Evolutionary conservation across 148 eudicot species (phyloP).

Genomic region (Silene uniflora): DNA sequence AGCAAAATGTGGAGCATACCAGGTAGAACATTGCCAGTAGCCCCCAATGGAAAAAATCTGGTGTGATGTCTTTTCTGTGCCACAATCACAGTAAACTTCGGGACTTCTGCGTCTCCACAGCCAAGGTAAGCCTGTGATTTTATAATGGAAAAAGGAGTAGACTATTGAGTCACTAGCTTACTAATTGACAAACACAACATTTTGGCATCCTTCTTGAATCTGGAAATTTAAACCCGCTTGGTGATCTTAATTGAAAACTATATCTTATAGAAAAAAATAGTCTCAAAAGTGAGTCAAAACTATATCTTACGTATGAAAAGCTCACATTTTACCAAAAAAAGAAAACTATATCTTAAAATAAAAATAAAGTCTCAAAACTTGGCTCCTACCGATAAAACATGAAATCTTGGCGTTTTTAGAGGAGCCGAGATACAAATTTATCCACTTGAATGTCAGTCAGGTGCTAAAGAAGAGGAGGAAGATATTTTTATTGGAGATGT

Average conservation of each 20-base stretch:
- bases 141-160: neutral
- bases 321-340: too few relatives aligned
- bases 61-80: slow-evolving; percentile 93
- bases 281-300: neutral
- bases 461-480: neutral
- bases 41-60: slow-evolving; percentile 63
- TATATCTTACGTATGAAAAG: too few relatives aligned
- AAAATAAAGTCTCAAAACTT: neutral
- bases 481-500: neutral
- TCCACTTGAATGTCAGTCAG: neutral
- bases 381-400: neutral
- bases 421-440: neutral
- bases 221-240: neutral
- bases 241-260: too few relatives aligned
- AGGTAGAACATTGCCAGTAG: slow-evolving; percentile 68
- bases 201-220: neutral
- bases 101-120: slow-evolving; percentile 63
- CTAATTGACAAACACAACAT: neutral
- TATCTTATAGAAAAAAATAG: neutral
- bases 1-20: slow-evolving; percentile 35
- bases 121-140: slow-evolving; percentile 60
- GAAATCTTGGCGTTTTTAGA: neutral
- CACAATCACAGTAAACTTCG: slow-evolving; percentile 87
- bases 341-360: too few relatives aligned
- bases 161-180: neutral